Conservation (phyloP, 192 early-diverging fungal genomes). For the Cladochytrium replicatum region DNA sequence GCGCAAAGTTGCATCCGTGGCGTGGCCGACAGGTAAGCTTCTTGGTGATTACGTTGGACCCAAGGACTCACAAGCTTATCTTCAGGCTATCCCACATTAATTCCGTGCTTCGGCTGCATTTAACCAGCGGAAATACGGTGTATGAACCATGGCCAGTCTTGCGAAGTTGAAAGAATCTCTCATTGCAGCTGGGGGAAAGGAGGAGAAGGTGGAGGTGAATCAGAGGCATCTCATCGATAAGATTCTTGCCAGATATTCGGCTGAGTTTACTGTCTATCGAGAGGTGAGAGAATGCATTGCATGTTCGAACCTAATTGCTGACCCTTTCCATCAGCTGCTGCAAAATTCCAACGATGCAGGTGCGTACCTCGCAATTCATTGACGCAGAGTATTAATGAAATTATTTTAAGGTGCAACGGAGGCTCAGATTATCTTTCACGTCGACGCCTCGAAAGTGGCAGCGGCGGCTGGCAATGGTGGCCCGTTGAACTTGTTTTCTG, state of each 20-base stretch:
- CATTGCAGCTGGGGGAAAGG: conserved; percentile 17
- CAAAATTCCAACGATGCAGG: conserved; percentile 63
- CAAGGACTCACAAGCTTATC: too few species aligned
- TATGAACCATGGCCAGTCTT: conserved; percentile 8
- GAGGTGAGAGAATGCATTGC: conserved; percentile 65
- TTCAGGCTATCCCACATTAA: too few species aligned
- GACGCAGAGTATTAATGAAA: conserved; percentile 11
- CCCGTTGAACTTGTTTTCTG: conserved; percentile 25
- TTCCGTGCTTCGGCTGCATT: too few species aligned
- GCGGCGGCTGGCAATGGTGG: conserved; percentile 3
- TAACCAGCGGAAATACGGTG: too few species aligned
- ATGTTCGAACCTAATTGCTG: conserved; percentile 1
- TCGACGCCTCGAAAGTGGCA: conserved; percentile 14
- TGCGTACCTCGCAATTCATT: conserved; percentile 29
- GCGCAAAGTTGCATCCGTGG: too few species aligned
- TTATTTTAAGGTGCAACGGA: conserved; percentile 38
- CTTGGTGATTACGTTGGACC: too few species aligned
- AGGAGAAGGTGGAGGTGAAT: conserved; percentile 71
- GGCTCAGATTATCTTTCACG: conserved; percentile 31
- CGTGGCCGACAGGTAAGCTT: too few species aligned
- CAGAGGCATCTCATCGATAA: conserved; percentile 88
- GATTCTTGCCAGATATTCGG: conserved; percentile 76
- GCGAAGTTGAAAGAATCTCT: conserved; percentile 21
- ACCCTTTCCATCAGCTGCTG: conserved; percentile 5
- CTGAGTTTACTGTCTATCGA: conserved; percentile 75